Conservation (phyloP, 2,329 filamentous ascomycete genomes). For the Epichloe baconii region DNA sequence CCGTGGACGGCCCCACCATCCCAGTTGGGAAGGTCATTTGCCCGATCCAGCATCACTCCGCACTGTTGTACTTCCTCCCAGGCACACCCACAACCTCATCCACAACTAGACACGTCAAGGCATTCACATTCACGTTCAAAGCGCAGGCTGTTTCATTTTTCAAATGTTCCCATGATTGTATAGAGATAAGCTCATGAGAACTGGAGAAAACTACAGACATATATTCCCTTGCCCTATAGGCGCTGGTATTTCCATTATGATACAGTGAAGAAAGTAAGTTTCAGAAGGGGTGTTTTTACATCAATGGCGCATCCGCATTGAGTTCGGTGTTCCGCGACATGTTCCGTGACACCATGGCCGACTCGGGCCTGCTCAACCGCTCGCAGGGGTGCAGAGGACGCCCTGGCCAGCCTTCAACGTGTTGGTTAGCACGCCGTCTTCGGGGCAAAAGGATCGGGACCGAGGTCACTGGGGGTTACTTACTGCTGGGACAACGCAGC, state of each 20-base stretch:
- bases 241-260: not conserved
- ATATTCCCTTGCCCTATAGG: not conserved
- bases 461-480: not conserved
- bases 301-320: not conserved
- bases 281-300: not conserved
- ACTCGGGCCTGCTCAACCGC: not conserved
- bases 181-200: not conserved
- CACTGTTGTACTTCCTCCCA: no score
- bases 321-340: not conserved
- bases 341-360: not conserved
- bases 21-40: not conserved
- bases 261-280: slow-evolving; percentile 1
- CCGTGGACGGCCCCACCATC: not conserved
- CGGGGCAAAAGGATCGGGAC: no score
- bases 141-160: no score
- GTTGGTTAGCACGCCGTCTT: not conserved
- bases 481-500: slow-evolving; percentile 8
- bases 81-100: no score
- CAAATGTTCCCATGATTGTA: not conserved
- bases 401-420: not conserved
- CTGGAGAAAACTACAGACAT: not conserved
- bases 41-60: not conserved
- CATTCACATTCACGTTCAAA: no score
- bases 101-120: no score
- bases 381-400: not conserved